phyloP scores from a whole-genome alignment of 257 asterid species.

The Ilex asprella region DNA sequence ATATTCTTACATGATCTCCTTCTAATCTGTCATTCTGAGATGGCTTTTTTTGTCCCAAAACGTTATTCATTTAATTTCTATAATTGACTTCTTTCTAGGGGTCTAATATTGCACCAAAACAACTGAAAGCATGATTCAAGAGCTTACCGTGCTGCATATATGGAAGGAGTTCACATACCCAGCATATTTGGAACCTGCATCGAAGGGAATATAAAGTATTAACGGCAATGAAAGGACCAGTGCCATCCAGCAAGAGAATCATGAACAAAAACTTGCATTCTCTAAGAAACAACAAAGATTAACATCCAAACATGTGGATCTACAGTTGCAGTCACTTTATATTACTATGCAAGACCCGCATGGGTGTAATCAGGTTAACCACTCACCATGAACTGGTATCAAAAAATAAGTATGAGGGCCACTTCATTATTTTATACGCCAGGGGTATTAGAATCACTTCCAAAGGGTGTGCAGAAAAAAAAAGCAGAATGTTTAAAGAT shows the following conservation, averaged over 20 bases:
- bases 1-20: too few species aligned
- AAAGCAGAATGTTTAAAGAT: too few species aligned
- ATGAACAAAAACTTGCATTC: not conserved
- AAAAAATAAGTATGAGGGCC: too few species aligned
- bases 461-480: too few species aligned
- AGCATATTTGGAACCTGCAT: constrained; percentile 85
- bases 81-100: not conserved
- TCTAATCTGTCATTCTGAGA: not conserved
- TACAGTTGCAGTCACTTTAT: too few species aligned
- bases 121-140: constrained; percentile 1
- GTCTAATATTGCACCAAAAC: not conserved
- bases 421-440: too few species aligned
- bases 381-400: too few species aligned
- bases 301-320: not conserved
- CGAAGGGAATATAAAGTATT: constrained; percentile 5
- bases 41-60: not conserved
- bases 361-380: too few species aligned
- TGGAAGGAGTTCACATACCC: constrained; percentile 88
- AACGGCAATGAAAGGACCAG: constrained; percentile 6
- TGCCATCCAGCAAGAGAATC: not conserved
- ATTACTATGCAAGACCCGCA: too few species aligned
- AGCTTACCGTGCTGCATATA: constrained; percentile 82
- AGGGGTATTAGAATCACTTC: too few species aligned
- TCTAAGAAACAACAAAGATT: not conserved
- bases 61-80: not conserved